Evolutionary conservation across 2,329 filamentous ascomycete species (phyloP).

Genomic region (Nigrograna mackinnonii): DNA sequence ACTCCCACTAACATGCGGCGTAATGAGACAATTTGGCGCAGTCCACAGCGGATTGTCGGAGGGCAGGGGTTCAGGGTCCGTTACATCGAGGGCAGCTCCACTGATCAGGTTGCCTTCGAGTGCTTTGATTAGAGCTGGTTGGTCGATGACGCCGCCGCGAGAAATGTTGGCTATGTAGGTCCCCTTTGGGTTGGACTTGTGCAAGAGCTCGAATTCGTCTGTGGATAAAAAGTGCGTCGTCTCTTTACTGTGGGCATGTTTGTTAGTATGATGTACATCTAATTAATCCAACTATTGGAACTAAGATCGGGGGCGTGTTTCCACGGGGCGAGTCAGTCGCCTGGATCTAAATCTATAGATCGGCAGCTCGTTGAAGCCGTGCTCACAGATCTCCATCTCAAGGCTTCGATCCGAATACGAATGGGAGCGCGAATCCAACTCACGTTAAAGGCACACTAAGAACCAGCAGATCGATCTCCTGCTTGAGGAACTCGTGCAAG

Average conservation of each 20-base stretch:
- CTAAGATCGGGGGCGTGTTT: too few relatives aligned
- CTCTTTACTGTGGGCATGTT: conserved; percentile 35
- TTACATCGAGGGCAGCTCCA: conserved; percentile 77
- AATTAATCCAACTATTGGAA: too few relatives aligned
- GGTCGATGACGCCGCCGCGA: conserved; percentile 65
- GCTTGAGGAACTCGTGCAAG: conserved; percentile 57
- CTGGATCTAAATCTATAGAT: too few relatives aligned
- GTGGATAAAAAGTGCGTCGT: conserved; percentile 60
- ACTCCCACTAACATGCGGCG: conserved; percentile 64
- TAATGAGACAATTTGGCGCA: conserved; percentile 70
- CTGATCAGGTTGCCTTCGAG: conserved; percentile 59
- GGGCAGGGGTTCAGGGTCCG: conserved; percentile 77
- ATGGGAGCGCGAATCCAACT: too few relatives aligned
- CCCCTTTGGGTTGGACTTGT: conserved; percentile 42
- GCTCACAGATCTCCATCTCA: too few relatives aligned
- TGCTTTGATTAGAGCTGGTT: conserved; percentile 65
- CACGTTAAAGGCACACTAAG: conserved; percentile 61
- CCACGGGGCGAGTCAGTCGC: too few relatives aligned
- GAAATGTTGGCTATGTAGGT: conserved; percentile 74
- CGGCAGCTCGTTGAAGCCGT: too few relatives aligned
- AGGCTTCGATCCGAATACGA: too few relatives aligned
- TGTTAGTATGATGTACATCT: too few relatives aligned
- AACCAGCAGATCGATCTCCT: conserved; percentile 61
- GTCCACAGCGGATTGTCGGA: conserved; percentile 70
- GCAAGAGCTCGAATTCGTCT: conserved; percentile 60